Evolutionary conservation across 2,329 filamentous ascomycete species (phyloP), one percentile per base, ranked within the genome.

Genomic region (Xylaria sp.): DNA sequence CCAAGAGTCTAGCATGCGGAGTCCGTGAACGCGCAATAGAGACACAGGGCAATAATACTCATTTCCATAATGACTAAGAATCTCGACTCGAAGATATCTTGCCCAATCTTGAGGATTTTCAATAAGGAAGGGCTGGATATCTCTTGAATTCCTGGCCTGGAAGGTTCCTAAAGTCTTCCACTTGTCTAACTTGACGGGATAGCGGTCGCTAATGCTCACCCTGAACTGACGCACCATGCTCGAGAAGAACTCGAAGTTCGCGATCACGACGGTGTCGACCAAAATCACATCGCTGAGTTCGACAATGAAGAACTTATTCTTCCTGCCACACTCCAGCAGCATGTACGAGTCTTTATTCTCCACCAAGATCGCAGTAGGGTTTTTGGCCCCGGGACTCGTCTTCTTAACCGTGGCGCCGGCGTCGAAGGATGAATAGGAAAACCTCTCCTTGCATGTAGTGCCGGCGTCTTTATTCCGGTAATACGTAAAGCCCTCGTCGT

Each of bases 321-420:
- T 84, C 22, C 89, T 89, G 5, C 90, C 89, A 79, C 96, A 99
- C 77, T 95, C 92, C 71, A 97, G 92, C 51, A 98, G 86, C 93
- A 99, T 97, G 79, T 99, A 99, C 71, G 93, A 95, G 80, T 99
- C 96, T 81, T 98, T 98, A 81, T 97, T 97, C 82, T 99, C 96
- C 47, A 97, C 90, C 47, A 99, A 81, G 15, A 99, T 91, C 15
- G 94, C 90, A 66, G 94, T 96, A 17, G 94, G 86, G 69, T 96
- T 96, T 78, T 96, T 96, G 62, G 92, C 92, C 69, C 94, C 90
- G 3, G 87, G 84, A 75, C 96, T 97, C 2, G 93, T 93, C 82
- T 98, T 98, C 68, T 97, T 84, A 31, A 98, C 89, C 0, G 93
- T 97, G 13, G 96, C 96, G 11, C 96, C 96, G 67, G 94, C 97